Percentiles rank a stretch among this genome's conserved stretches.
Conservation (phyloP, 2,329 filamentous ascomycete genomes). For the Colletotrichum orchidophilum region DNA sequence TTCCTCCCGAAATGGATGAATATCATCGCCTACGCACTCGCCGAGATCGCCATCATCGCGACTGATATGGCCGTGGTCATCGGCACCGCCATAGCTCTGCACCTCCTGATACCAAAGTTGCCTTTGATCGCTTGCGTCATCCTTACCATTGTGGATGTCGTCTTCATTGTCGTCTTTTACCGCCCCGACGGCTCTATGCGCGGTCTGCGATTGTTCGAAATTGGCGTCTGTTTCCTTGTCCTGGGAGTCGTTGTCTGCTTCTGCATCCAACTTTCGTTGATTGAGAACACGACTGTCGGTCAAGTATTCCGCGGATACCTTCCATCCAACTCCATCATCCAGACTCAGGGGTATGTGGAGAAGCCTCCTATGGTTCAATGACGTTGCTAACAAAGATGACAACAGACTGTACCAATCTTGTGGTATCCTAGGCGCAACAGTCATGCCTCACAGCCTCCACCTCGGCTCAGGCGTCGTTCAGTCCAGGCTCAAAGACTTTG, state of each 20-base stretch:
- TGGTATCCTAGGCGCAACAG: slow-evolving; percentile 80
- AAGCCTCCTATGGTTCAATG: slow-evolving; percentile 21
- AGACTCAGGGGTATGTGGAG: slow-evolving; percentile 60
- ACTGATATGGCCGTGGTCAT: slow-evolving; percentile 80
- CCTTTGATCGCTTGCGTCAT: slow-evolving; percentile 75
- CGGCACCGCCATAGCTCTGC: slow-evolving; percentile 75
- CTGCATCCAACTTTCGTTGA: slow-evolving; percentile 73
- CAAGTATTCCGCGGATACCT: slow-evolving; percentile 73
- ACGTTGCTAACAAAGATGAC: background rate
- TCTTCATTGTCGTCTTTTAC: slow-evolving; percentile 75
- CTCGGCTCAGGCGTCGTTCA: slow-evolving; percentile 77
- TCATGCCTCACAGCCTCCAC: slow-evolving; percentile 77
- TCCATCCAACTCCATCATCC: slow-evolving; percentile 67
- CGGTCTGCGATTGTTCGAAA: slow-evolving; percentile 69
- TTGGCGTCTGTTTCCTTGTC: slow-evolving; percentile 70
- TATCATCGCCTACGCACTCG: slow-evolving; percentile 67
- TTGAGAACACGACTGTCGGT: slow-evolving; percentile 62
- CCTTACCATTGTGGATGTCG: slow-evolving; percentile 73
- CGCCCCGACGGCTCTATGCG: slow-evolving; percentile 66
- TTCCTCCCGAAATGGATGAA: slow-evolving; percentile 74
- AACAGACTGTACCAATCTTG: slow-evolving; percentile 71
- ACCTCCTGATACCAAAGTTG: slow-evolving; percentile 70
- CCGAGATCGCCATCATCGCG: slow-evolving; percentile 74
- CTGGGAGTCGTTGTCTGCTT: slow-evolving; percentile 76
- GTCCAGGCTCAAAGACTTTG: slow-evolving; percentile 71